A percentile compares a stretch with the other conserved stretches of the same genome.
phyloP scores from a whole-genome alignment of 2,329 filamentous ascomycete species.

The Phialophora verrucosa region DNA sequence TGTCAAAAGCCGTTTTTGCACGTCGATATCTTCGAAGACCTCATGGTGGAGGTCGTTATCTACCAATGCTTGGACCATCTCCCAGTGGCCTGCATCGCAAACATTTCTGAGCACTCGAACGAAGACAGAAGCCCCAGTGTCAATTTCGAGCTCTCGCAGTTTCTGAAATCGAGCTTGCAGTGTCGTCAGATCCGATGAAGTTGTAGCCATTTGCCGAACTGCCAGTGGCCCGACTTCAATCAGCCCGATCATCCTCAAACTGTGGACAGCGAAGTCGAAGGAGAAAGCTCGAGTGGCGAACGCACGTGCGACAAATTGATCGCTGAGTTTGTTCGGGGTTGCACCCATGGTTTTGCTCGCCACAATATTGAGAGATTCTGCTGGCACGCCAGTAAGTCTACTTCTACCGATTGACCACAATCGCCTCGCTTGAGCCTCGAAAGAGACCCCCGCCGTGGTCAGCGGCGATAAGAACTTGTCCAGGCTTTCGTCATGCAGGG shows the following conservation, averaged over 20 bases:
- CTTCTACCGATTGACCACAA: constrained; percentile 29
- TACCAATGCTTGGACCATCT: constrained; percentile 59
- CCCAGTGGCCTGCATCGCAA: constrained; percentile 61
- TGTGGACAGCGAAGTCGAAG: constrained; percentile 72
- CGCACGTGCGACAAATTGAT: constrained; percentile 75
- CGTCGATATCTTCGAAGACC: constrained; percentile 60
- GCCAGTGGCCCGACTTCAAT: constrained; percentile 75
- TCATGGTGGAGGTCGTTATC: constrained; percentile 70
- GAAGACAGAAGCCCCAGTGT: constrained; percentile 67
- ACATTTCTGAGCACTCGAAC: constrained; percentile 69
- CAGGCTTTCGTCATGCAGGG: constrained; percentile 41
- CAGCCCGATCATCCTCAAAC: constrained; percentile 73
- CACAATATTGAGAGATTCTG: constrained; percentile 38
- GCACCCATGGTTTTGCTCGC: constrained; percentile 28
- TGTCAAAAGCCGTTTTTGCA: constrained; percentile 62
- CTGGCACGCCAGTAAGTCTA: constrained; percentile 37
- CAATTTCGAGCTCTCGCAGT: constrained; percentile 67
- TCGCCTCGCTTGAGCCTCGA: constrained; percentile 31
- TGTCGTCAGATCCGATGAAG: constrained; percentile 62
- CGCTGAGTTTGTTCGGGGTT: constrained; percentile 61
- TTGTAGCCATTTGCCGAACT: constrained; percentile 75
- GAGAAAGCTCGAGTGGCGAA: constrained; percentile 79
- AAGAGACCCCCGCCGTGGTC: constrained; percentile 40
- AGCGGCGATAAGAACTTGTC: constrained; percentile 30
- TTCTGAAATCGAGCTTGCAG: constrained; percentile 66